These are phyloP conservation scores for Magnolia changhungtana DNA, from an alignment of 164 flowering plant genomes.

Conservation along the genomic window DNA sequence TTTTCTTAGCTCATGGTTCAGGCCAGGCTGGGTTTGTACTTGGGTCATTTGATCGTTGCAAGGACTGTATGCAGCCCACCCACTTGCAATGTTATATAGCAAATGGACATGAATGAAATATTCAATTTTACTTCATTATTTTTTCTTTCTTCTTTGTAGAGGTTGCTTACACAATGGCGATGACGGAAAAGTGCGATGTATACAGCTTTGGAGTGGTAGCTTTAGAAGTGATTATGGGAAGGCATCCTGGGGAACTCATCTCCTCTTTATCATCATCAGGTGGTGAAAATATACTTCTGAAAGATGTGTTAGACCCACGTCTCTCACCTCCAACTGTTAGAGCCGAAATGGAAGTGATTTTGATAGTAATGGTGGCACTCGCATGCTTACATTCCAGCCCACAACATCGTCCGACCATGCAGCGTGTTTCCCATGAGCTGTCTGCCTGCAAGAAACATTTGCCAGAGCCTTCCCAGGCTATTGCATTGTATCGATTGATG, in stretches of 20 bases:
- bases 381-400: background rate
- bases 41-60: too few species aligned
- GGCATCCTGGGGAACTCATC: slow-evolving; percentile 59
- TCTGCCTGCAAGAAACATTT: background rate
- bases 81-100: too few species aligned
- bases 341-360: background rate
- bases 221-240: slow-evolving; percentile 64
- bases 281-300: slow-evolving; percentile 11
- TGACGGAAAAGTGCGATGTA: slow-evolving; percentile 61
- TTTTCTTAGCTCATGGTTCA: too few species aligned
- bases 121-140: too few species aligned
- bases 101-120: too few species aligned
- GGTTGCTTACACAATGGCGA: slow-evolving; percentile 46
- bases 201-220: slow-evolving; percentile 70
- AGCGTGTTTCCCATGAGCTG: background rate
- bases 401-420: background rate
- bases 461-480: background rate
- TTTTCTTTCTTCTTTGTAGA: slow-evolving; percentile 28
- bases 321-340: background rate
- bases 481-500: background rate
- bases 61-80: too few species aligned
- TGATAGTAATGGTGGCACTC: background rate
- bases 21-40: too few species aligned
- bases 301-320: background rate
- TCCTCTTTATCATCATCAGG: slow-evolving; percentile 17